Evolutionary conservation across 495 filamentous ascomycete species (phyloP).

Genomic region (Penicillium taxi): DNA sequence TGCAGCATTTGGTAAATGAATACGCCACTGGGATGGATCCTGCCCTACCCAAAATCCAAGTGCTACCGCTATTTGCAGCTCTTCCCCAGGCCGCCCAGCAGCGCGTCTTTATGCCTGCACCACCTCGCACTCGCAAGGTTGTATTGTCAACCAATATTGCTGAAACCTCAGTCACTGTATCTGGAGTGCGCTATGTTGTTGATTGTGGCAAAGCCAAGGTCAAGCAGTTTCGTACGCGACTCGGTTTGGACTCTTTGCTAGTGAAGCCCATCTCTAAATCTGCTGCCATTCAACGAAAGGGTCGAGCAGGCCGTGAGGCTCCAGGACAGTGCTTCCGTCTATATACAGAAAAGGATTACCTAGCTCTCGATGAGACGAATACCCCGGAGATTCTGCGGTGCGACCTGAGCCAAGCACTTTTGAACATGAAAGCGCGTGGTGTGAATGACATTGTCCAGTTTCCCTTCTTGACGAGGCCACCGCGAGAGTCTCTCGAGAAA

Average conservation of each 20-base stretch:
- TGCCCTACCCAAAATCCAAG: conserved; percentile 63
- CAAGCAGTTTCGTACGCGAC: conserved; percentile 76
- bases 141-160: conserved; percentile 96
- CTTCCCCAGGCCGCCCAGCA: conserved; percentile 74
- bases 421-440: conserved; percentile 91
- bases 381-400: conserved; percentile 85
- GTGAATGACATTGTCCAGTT: conserved; percentile 77
- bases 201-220: conserved; percentile 93
- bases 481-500: conserved; percentile 69
- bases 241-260: conserved; percentile 86
- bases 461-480: conserved; percentile 76
- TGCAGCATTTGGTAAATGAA: conserved; percentile 75
- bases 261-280: conserved; percentile 89
- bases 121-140: conserved; percentile 71
- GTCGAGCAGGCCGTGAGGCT: conserved; percentile 89
- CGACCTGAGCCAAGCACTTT: conserved; percentile 74
- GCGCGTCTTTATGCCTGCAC: conserved; percentile 70
- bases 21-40: conserved; percentile 61
- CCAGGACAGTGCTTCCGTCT: conserved; percentile 83
- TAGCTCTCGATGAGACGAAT: conserved; percentile 59
- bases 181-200: conserved; percentile 84
- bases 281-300: conserved; percentile 82
- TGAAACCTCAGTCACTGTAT: conserved; percentile 93
- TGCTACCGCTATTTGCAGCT: conserved; percentile 67
- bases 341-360: conserved; percentile 77